Percentiles rank a stretch among this genome's conserved stretches.
Conservation (phyloP, 2,329 filamentous ascomycete genomes). For the Trichoderma asperellum region DNA sequence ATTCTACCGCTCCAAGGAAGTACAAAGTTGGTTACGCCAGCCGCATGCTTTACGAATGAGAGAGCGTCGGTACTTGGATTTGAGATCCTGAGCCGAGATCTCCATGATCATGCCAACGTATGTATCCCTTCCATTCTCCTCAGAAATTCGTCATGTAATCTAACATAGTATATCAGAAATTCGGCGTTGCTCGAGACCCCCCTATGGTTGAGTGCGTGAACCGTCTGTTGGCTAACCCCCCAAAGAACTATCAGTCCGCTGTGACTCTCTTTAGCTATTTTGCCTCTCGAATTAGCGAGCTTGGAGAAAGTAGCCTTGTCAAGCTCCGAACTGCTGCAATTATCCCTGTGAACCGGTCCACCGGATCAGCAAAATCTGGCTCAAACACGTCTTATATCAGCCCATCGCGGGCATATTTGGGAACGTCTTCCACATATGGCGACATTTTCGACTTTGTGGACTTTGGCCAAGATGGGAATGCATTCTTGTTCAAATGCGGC, state of each 20-base stretch:
- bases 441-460: conserved; percentile 98
- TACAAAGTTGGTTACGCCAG: conserved; percentile 70
- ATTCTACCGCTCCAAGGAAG: conserved; percentile 76
- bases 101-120: conserved; percentile 74
- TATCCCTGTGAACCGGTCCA: conserved; percentile 64
- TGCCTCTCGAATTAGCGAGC: conserved; percentile 72
- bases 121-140: conserved; percentile 32
- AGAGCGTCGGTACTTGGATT: conserved; percentile 79
- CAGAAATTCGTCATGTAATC: background rate
- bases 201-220: conserved; percentile 77
- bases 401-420: conserved; percentile 80
- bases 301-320: conserved; percentile 63
- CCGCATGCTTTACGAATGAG: conserved; percentile 81
- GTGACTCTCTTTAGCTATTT: conserved; percentile 81
- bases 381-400: conserved; percentile 50
- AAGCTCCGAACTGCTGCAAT: conserved; percentile 69
- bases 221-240: conserved; percentile 71
- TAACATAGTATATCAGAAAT: conserved; percentile 56
- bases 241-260: conserved; percentile 67
- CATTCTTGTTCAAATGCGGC: conserved; percentile 85
- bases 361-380: conserved; percentile 48
- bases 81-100: conserved; percentile 71
- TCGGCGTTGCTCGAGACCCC: conserved; percentile 84
- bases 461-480: conserved; percentile 84
- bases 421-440: conserved; percentile 69